Conservation (phyloP, 2,329 filamentous ascomycete species). For the Falciphora oryzae region DNA sequence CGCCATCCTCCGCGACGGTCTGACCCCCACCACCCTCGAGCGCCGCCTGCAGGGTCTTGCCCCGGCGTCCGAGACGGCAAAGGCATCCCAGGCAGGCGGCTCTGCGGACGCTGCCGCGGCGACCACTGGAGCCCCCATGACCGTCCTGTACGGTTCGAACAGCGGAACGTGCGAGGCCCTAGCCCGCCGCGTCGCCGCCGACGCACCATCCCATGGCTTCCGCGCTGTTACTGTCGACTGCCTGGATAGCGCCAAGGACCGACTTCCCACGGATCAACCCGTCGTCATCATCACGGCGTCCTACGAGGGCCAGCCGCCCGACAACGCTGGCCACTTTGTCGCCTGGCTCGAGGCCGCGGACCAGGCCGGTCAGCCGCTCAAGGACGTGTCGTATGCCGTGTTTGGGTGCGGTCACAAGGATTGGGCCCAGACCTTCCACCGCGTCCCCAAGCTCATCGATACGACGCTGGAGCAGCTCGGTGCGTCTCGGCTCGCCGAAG, state of each 20-base stretch:
- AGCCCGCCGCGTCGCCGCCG: slow-evolving; percentile 53
- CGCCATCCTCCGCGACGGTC: slow-evolving; percentile 55
- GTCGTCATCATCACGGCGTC: slow-evolving; percentile 52
- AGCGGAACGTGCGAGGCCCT: slow-evolving; percentile 67
- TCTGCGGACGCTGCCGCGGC: background rate
- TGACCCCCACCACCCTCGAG: slow-evolving; percentile 38
- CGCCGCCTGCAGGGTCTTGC: slow-evolving; percentile 30
- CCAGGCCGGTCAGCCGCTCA: slow-evolving; percentile 39
- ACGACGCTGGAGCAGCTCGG: slow-evolving; percentile 42
- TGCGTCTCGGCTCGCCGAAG: slow-evolving; percentile 36
- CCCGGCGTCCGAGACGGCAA: slow-evolving; percentile 4
- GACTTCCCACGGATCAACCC: slow-evolving; percentile 54
- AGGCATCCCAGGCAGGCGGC: background rate
- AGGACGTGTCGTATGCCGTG: slow-evolving; percentile 56
- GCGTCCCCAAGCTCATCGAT: slow-evolving; percentile 57
- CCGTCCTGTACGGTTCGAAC: slow-evolving; percentile 66
- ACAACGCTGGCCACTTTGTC: slow-evolving; percentile 64
- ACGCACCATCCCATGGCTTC: slow-evolving; percentile 56
- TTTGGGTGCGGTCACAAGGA: slow-evolving; percentile 59
- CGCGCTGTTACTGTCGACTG: slow-evolving; percentile 40
- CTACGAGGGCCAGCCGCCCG: slow-evolving; percentile 66
- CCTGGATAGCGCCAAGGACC: slow-evolving; percentile 56
- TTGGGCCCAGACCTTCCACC: slow-evolving; percentile 57
- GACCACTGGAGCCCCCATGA: slow-evolving; percentile 36
- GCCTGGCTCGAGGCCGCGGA: slow-evolving; percentile 52